Evolutionary conservation across 2,329 filamentous ascomycete genomes (phyloP).

Genomic region (Aspergillus novofumigatus): DNA sequence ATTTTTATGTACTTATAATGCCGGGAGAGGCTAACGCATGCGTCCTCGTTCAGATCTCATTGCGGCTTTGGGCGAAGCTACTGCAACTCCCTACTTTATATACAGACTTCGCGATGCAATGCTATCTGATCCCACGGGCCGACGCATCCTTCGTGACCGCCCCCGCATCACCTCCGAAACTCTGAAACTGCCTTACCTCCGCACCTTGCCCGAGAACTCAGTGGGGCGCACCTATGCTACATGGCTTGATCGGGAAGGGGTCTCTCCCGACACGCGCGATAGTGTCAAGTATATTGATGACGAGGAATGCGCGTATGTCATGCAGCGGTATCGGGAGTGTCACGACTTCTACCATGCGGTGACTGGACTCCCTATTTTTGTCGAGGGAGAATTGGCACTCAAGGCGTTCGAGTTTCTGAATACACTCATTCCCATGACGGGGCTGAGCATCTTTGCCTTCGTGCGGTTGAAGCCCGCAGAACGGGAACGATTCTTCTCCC

Average conservation of each 20-base stretch:
- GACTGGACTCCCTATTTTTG: slow-evolving; percentile 80
- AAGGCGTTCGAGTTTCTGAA: slow-evolving; percentile 98
- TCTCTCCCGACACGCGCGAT: slow-evolving; percentile 83
- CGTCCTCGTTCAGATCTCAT: slow-evolving; percentile 68
- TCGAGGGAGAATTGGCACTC: slow-evolving; percentile 96
- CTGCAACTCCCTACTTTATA: slow-evolving; percentile 92
- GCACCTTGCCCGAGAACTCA: slow-evolving; percentile 65
- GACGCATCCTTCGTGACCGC: slow-evolving; percentile 83
- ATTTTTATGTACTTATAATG: background rate
- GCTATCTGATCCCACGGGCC: slow-evolving; percentile 77
- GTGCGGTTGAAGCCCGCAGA: slow-evolving; percentile 61
- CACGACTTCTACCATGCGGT: slow-evolving; percentile 98
- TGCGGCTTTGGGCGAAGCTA: slow-evolving; percentile 88
- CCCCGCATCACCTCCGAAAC: slow-evolving; percentile 78
- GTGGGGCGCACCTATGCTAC: slow-evolving; percentile 78
- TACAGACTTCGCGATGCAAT: slow-evolving; percentile 86
- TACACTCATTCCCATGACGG: slow-evolving; percentile 92
- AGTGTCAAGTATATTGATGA: slow-evolving; percentile 87
- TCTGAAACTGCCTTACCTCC: slow-evolving; percentile 65
- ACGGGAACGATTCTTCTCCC: slow-evolving; percentile 59
- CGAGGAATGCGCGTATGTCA: slow-evolving; percentile 93
- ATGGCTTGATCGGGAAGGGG: slow-evolving; percentile 93
- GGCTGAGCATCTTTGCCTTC: slow-evolving; percentile 71
- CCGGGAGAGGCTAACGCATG: background rate
- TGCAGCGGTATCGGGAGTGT: slow-evolving; percentile 95